Percentiles rank a stretch among this genome's conserved stretches.
Conservation (phyloP, 345 rosid genomes). For the Eucalyptus curtisii region DNA sequence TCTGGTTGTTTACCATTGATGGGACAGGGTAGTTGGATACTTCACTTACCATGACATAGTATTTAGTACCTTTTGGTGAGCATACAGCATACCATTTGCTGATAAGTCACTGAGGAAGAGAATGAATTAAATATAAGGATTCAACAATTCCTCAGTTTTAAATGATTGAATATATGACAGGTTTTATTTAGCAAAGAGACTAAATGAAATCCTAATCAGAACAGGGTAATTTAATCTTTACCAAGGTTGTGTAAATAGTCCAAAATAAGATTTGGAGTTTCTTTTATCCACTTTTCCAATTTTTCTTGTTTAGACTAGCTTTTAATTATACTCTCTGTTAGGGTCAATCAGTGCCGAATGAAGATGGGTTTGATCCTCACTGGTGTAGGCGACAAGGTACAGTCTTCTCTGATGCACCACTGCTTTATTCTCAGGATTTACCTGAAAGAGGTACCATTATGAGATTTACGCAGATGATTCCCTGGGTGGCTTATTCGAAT, state of each 20-base stretch:
- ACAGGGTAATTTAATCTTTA: not conserved
- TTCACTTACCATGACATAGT: not conserved
- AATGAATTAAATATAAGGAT: not conserved
- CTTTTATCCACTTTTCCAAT: not conserved
- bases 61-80: not conserved
- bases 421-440: not conserved
- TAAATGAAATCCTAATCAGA: not conserved
- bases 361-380: conserved; percentile 74
- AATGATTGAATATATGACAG: not conserved
- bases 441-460: not conserved
- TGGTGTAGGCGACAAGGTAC: conserved; percentile 94
- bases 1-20: not conserved
- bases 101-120: not conserved
- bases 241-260: not conserved
- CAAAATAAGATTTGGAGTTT: not conserved
- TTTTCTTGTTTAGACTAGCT: not conserved
- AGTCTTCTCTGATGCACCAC: not conserved
- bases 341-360: conserved; percentile 79
- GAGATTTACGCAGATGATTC: not conserved
- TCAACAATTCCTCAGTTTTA: not conserved
- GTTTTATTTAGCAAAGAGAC: not conserved
- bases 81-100: not conserved
- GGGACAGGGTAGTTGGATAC: not conserved
- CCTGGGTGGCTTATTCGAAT: not conserved
- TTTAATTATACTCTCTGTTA: conserved; percentile 15